Evolutionary conservation across 2,329 filamentous ascomycete genomes (phyloP).

Genomic region (Neopestalotiopsis sp.): DNA sequence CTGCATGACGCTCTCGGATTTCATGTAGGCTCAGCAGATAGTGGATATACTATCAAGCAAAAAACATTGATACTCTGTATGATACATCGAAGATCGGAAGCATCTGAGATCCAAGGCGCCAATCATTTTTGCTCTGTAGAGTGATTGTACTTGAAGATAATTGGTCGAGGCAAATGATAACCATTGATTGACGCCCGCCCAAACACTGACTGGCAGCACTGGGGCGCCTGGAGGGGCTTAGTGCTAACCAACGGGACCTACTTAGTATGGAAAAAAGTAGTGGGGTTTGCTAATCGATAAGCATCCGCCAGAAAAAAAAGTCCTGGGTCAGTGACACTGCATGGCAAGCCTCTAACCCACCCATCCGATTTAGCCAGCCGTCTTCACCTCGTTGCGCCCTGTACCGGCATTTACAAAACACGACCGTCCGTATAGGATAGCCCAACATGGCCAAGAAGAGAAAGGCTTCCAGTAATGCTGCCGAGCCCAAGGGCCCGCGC

Average conservation of each 20-base stretch:
- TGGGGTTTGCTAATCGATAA: slow-evolving; percentile 16
- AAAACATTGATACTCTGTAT: too few relatives aligned
- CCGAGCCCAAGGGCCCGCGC: slow-evolving; percentile 55
- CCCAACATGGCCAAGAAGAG: slow-evolving; percentile 68
- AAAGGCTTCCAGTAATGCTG: slow-evolving; percentile 65
- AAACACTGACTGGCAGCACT: too few relatives aligned
- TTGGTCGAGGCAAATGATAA: too few relatives aligned
- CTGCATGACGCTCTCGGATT: too few relatives aligned
- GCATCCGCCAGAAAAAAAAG: slow-evolving; percentile 4
- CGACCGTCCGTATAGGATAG: background rate
- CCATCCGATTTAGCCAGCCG: background rate
- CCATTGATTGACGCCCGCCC: too few relatives aligned
- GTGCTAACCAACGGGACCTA: background rate
- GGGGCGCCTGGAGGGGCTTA: too few relatives aligned
- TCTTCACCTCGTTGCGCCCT: background rate
- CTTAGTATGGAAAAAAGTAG: background rate
- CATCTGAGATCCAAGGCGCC: too few relatives aligned
- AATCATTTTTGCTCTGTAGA: too few relatives aligned
- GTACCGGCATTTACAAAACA: background rate
- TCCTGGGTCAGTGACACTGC: background rate
- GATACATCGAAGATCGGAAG: too few relatives aligned
- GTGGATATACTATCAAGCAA: too few relatives aligned
- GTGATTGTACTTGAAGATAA: too few relatives aligned
- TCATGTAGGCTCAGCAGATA: too few relatives aligned
- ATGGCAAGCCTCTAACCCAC: background rate